Base-by-base conservation (phyloP, 805 yeast genomes). In the Candida sonorensis region DNA sequence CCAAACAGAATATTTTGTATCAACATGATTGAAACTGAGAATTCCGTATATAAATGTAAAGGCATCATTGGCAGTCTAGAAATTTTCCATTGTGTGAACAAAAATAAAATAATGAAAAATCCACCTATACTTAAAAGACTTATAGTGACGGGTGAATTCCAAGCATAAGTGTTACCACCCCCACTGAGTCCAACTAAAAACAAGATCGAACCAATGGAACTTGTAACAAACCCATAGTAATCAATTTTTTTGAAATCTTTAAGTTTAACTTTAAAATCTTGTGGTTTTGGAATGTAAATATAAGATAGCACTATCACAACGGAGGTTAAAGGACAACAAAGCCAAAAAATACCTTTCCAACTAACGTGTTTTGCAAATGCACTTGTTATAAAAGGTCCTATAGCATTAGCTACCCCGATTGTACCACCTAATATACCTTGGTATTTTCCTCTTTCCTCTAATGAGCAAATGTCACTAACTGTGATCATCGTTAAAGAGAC, bases 311-410 rank as follows among this genome's bases (percentile, higher is more conserved):
- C 50, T 28, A 46, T 48, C 10, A 50, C 67, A 17, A 55, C 27
- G 4, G 60, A 43, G 7, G 64, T 56, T 14, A 64, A 34, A 3
- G 80, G 75, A 16, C 68, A 52, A 42, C 68, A 52, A 30, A 68
- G 43, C 45, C 67, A 70, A 45, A 69, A 77, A 35, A 73, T 66
- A 43, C 69, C 64, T 33, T 75, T 59, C 82, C 82, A 48, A 6
- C 64, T 55, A n/a, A 48, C 46, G 29, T 48, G 46, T 34, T 59
- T 53, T 8, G 71, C 62, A 42, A 72, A 65, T 0, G 64, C 72
- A 23, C 76, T 69, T 53, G 76, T 71, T 7, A 73, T 40, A 27
- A 76, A 64, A 0, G 82, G 82, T 1, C 81, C 82, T 11, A 67
- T 45, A 2, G 69, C 66, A 41, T 68, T 69, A 4, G 78, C 78